Conservation (phyloP, 305 asterid genomes). For the Fraxinus platypoda region DNA sequence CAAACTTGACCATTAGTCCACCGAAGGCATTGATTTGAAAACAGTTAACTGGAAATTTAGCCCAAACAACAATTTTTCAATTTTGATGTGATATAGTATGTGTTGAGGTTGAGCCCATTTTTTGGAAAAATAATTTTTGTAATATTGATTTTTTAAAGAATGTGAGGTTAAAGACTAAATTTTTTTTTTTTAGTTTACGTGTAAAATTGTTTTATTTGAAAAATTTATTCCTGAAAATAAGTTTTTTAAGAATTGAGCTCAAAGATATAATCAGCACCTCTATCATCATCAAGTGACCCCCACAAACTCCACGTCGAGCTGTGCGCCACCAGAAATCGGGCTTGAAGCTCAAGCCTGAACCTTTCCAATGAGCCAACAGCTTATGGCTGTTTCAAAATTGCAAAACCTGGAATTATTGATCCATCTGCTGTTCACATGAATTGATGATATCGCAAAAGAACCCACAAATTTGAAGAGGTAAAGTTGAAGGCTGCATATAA, state of each 20-base stretch:
- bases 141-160: no score
- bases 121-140: no score
- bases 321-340: not conserved
- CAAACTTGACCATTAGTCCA: conserved; percentile 26
- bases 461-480: not conserved
- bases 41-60: not conserved
- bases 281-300: no score
- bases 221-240: no score
- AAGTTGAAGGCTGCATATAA: not conserved
- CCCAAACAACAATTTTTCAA: conserved; percentile 25
- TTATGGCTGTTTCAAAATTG: not conserved
- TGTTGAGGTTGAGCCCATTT: no score
- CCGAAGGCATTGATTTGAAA: not conserved
- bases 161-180: no score
- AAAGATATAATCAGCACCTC: no score
- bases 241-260: no score
- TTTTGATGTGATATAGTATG: not conserved
- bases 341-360: not conserved
- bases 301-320: no score
- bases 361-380: no score
- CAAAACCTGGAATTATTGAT: not conserved
- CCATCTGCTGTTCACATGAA: not conserved
- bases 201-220: no score
- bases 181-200: no score
- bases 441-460: not conserved